Evolutionary conservation across 495 filamentous ascomycete genomes (phyloP), one percentile per base, ranked within the genome.

Genomic region (Talaromyces stipitatus): DNA sequence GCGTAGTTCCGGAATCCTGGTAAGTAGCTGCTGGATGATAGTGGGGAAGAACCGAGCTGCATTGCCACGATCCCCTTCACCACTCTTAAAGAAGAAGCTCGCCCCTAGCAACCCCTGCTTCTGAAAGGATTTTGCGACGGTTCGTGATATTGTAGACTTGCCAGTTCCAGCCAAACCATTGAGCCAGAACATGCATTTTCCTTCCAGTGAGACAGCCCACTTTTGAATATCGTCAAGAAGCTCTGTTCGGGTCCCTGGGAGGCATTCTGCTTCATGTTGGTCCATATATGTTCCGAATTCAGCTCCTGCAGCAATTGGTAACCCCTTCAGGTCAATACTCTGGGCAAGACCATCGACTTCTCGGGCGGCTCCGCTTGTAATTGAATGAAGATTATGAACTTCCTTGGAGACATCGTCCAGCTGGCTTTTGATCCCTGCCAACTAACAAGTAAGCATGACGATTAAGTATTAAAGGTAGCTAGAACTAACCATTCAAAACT

Each of bases 1-100:
- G 23, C 52, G 65, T 12, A 75, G 27, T 16, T 11, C 23, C 3
- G 66, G 70, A 18, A 62, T 51, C 32, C 30, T 50, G 18, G 45
- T 56, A 1, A 66, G 60, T 28, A 79, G 61, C 32, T 79, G 69
- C 24, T 43, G 8, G 10, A 72, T 67, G 24, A 79, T 69, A 1
- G 74, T 75, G 3, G 72, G 58, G 50, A 78, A 73, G 47, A 78
- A 60, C 26, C 63, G 62, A 3, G 20, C 50, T n/a, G 69, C 67
- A 11, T 61, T 66, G 14, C 63, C 66, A 38, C 67, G 65, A 51
- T 78, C 70, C 2, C 67, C 62, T 3, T 71, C 67, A 16, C 70
- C 69, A 54, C 66, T 69, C 41, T 71, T 74, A 60, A 80, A 80
- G 64, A 80, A 76, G 61, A 78, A 77, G 62, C 66, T 73, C 0